These are phyloP conservation scores for Arthrobotrys sphaeroides DNA, from an alignment of 2,329 filamentous ascomycete species.

Conservation along the genomic window DNA sequence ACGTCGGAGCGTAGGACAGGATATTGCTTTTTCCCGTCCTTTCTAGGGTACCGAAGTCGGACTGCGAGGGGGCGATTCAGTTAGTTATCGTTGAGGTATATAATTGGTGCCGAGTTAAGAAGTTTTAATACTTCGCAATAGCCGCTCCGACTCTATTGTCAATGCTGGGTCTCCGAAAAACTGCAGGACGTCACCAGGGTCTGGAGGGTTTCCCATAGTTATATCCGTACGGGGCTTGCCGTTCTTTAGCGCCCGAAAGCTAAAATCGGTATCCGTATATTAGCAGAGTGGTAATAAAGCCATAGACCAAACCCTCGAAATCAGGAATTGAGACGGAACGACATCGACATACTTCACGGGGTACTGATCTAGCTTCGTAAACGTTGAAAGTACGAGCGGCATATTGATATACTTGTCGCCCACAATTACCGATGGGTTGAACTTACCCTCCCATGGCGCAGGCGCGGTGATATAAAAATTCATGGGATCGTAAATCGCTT, in stretches of 20 bases:
- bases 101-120: neutral
- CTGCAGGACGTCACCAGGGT: neutral
- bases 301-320: neutral
- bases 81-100: too few relatives aligned
- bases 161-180: conserved; percentile 9
- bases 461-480: conserved; percentile 15
- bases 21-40: too few relatives aligned
- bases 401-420: neutral
- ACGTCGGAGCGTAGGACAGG: too few relatives aligned
- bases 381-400: neutral
- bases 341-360: conserved; percentile 2
- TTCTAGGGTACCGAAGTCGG: too few relatives aligned
- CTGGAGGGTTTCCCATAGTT: neutral
- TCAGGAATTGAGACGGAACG: neutral
- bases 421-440: conserved; percentile 18
- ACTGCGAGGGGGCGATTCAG: too few relatives aligned
- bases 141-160: neutral
- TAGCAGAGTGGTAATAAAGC: too few relatives aligned
- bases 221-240: neutral
- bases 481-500: neutral
- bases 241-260: neutral
- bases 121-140: neutral
- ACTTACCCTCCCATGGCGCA: neutral
- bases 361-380: neutral
- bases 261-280: neutral